phyloP scores from a whole-genome alignment of 371 early-diverging fungal species.

The Conidiobolus incongruus region DNA sequence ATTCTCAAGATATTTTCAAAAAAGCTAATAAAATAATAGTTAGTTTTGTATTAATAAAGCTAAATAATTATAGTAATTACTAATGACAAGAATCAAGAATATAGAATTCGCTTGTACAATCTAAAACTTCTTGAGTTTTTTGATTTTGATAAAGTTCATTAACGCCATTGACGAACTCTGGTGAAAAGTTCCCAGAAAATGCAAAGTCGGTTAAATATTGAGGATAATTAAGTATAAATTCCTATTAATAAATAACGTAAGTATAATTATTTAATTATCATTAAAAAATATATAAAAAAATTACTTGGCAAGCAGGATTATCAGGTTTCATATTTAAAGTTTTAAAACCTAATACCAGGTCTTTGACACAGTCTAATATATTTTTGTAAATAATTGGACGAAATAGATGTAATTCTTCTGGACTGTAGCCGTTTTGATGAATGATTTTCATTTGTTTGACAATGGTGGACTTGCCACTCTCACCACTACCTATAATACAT shows the following conservation, averaged over 20 bases:
- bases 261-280: not conserved
- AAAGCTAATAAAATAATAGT: conserved; percentile 16
- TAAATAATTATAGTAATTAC: no score
- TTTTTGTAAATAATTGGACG: conserved; percentile 57
- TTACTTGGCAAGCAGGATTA: conserved; percentile 16
- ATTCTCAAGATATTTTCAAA: conserved; percentile 26
- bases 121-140: conserved; percentile 23
- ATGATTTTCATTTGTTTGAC: conserved; percentile 89
- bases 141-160: conserved; percentile 41
- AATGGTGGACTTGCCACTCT: conserved; percentile 80
- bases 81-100: conserved; percentile 62
- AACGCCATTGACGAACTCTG: conserved; percentile 34
- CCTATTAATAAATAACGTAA: conserved; percentile 5
- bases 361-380: conserved; percentile 44
- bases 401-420: conserved; percentile 51
- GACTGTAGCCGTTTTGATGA: conserved; percentile 65
- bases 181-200: conserved; percentile 16
- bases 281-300: not conserved
- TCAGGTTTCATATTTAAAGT: conserved; percentile 23
- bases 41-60: conserved; percentile 4
- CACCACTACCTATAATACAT: conserved; percentile 42
- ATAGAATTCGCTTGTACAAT: conserved; percentile 44
- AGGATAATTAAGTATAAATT: conserved; percentile 14
- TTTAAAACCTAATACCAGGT: conserved; percentile 31
- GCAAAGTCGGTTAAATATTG: conserved; percentile 23